Base-by-base conservation (phyloP, 345 rosid species). In the Triadica sebifera region DNA sequence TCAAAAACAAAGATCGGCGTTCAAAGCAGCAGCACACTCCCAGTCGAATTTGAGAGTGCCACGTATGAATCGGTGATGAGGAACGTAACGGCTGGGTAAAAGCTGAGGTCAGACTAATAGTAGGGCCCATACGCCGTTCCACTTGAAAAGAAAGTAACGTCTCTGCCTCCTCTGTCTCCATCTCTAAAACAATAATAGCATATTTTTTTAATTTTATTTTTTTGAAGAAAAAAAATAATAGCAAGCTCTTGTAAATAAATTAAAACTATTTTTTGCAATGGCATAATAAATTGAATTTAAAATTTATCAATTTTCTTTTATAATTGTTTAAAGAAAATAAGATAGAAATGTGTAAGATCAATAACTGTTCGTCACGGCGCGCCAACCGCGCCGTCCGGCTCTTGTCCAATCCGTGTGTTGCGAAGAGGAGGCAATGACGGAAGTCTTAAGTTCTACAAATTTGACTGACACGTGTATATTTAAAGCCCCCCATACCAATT, bases 321-420 rank as follows among this genome's bases (percentile, higher is more conserved):
- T 29, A 29, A 29, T 0, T 34, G 12, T 17, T 38, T 17, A 1
- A 45, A 4, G n/a, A 22, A 8, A 43, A 46, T 16, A 57, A 25
- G 34, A 19, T 16, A 1, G 16, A 53, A 46, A 46, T 17, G 64
- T 11, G 49, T 56, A 56, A 46, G 74, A 74, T 69, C 41, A 64
- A 79, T 60, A 84, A 79, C 81, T 78, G 79, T 79, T 19, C 60
- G 71, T 74, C 78, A 86, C 86, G 85, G 71, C 78, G 82, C 47
- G 72, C 86, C 84, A 79, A 67, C 87, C 86, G 84, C 78, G 89
- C 86, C 89, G 81, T 85, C 88, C 90, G 86, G 80, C 73, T 57
- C 73, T 74, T 85, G 87, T 87, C 84, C 76, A 76, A 74, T 76
- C 86, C 68, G n/a, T 79, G 87, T 75, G 83, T 43, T 74, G 86